Conservation (phyloP, 495 filamentous ascomycete species). For the Tuber microsphaerosporum region DNA sequence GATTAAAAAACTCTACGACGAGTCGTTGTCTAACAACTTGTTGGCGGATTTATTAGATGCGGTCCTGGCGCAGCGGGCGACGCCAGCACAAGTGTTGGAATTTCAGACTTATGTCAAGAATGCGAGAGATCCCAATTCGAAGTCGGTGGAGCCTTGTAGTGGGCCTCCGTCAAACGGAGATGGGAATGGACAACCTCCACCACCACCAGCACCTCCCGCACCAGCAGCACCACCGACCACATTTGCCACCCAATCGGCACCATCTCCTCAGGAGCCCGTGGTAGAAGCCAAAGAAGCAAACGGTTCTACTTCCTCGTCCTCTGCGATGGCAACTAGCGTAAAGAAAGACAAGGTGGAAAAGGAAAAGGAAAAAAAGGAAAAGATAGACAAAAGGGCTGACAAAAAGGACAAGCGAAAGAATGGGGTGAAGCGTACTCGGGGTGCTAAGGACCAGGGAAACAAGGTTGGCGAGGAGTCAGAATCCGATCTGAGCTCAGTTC, state of each 20-base stretch:
- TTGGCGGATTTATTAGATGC: slow-evolving; percentile 45
- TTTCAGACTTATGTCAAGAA: slow-evolving; percentile 45
- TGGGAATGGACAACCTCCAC: slow-evolving; percentile 9
- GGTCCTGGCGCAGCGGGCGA: slow-evolving; percentile 45
- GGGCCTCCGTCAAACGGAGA: slow-evolving; percentile 20
- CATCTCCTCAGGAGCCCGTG: slow-evolving; percentile 12
- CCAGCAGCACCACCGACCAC: slow-evolving; percentile 5
- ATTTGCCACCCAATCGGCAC: slow-evolving; percentile 5
- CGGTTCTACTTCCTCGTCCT: slow-evolving; percentile 24
- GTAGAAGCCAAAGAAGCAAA: slow-evolving; percentile 19
- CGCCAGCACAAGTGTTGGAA: slow-evolving; percentile 42
- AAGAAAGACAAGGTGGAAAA: slow-evolving; percentile 35
- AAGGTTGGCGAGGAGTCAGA: slow-evolving; percentile 28
- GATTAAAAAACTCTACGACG: slow-evolving; percentile 44
- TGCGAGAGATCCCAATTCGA: slow-evolving; percentile 42
- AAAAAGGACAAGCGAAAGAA: slow-evolving; percentile 35
- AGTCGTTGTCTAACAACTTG: slow-evolving; percentile 42
- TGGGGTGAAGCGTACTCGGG: slow-evolving; percentile 22
- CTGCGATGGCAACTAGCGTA: slow-evolving; percentile 24
- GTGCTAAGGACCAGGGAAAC: slow-evolving; percentile 20
- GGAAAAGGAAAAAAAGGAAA: slow-evolving; percentile 33
- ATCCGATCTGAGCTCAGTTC: slow-evolving; percentile 30
- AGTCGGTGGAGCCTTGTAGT: slow-evolving; percentile 26
- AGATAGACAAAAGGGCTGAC: slow-evolving; percentile 18
- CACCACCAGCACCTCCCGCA: slow-evolving; percentile 10